Conservation (phyloP, 495 filamentous ascomycete genomes). For the Peziza echinospora region DNA sequence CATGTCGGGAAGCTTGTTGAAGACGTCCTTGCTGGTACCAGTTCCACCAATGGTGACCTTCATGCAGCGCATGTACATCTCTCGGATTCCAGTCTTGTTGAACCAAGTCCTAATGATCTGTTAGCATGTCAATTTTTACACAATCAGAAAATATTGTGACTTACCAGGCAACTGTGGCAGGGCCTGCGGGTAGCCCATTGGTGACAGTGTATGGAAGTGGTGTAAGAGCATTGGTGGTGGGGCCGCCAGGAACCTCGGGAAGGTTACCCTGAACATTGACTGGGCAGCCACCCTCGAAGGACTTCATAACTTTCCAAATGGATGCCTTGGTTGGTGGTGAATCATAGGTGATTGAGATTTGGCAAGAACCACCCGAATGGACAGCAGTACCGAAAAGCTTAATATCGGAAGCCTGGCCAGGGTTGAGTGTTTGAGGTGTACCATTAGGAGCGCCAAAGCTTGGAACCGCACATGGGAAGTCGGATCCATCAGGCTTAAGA, state of each 20-base stretch:
- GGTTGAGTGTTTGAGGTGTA: constrained; percentile 31
- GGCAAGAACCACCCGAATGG: constrained; percentile 75
- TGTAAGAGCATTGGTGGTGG: constrained; percentile 21
- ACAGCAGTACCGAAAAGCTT: constrained; percentile 41
- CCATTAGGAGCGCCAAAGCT: neutral
- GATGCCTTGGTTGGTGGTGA: constrained; percentile 32
- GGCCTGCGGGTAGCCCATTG: constrained; percentile 31
- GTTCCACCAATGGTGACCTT: constrained; percentile 41
- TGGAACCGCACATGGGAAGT: constrained; percentile 47
- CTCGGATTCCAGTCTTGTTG: constrained; percentile 70
- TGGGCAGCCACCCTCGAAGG: constrained; percentile 63
- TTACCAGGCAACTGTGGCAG: constrained; percentile 48
- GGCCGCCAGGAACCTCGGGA: constrained; percentile 7
- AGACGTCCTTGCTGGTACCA: constrained; percentile 14
- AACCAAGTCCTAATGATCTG: constrained; percentile 42
- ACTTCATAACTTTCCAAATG: constrained; percentile 18
- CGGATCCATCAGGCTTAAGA: constrained; percentile 31
- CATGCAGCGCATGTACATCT: constrained; percentile 94
- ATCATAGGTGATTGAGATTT: constrained; percentile 65
- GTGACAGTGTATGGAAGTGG: constrained; percentile 32
- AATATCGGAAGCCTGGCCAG: constrained; percentile 33
- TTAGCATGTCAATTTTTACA: neutral
- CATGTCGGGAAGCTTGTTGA: constrained; percentile 46
- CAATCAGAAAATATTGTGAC: neutral
- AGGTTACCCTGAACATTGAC: constrained; percentile 39